Evolutionary conservation across 106 monocot genomes (phyloP).

Genomic region (Chionographis japonica): DNA sequence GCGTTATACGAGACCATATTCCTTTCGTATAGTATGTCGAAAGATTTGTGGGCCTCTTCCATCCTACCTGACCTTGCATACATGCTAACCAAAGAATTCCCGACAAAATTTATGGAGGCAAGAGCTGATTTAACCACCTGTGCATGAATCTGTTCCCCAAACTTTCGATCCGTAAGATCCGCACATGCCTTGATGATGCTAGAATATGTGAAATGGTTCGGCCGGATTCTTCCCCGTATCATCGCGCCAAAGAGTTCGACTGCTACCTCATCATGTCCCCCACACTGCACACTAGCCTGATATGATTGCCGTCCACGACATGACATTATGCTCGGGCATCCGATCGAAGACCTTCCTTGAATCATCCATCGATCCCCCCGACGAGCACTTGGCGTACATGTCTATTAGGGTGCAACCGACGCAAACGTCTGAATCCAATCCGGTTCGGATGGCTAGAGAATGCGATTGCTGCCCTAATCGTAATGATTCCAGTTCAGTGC

Average conservation of each 20-base stretch:
- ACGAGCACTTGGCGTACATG: conserved; percentile 65
- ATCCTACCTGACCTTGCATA: conserved; percentile 45
- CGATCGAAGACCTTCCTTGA: conserved; percentile 59
- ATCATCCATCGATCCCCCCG: conserved; percentile 29
- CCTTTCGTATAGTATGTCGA: conserved; percentile 57
- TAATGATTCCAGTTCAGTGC: conserved; percentile 42
- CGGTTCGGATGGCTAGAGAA: conserved; percentile 36
- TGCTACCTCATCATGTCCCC: conserved; percentile 37
- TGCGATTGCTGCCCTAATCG: conserved; percentile 61
- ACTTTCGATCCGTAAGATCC: conserved; percentile 24
- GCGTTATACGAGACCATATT: conserved; percentile 60
- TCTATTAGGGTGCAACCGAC: conserved; percentile 66
- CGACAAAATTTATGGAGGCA: conserved; percentile 39
- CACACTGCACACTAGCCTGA: conserved; percentile 58
- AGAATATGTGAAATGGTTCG: conserved; percentile 77
- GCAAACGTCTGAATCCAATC: conserved; percentile 43
- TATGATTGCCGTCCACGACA: conserved; percentile 83
- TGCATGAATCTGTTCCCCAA: conserved; percentile 54
- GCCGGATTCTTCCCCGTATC: conserved; percentile 30
- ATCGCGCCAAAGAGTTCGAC: conserved; percentile 52
- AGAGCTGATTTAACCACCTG: conserved; percentile 49
- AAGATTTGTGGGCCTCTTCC: conserved; percentile 73
- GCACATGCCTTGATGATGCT: conserved; percentile 69
- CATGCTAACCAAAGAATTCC: conserved; percentile 68
- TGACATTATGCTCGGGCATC: conserved; percentile 63